Evolutionary conservation across 2,329 filamentous ascomycete genomes (phyloP), one percentile per base, ranked within the genome.

Genomic region (Gaeumannomyces sp.): DNA sequence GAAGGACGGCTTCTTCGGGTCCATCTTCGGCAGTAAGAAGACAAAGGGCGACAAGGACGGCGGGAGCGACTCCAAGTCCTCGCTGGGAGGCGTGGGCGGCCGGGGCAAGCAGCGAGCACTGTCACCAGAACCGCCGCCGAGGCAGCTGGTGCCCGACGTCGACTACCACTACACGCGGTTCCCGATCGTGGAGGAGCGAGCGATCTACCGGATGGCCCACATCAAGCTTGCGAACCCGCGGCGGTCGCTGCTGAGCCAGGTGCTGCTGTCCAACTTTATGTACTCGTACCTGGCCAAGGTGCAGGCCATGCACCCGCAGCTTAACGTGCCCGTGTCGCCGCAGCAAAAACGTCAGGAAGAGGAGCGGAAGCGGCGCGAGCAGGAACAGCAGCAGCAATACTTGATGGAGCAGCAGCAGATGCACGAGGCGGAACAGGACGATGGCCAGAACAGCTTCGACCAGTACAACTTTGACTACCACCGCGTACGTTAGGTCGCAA

Each of bases 231-330:
- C 95, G n/a, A 98, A 99, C 73, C 95, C 95, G 53, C 89, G 94
- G 59, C 89, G 95, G 65, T 91, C 94, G 57, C 79, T 99, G 63
- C 90, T 96, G 73, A 97, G 94, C 66, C 95, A 99, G 76, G 95
- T 99, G 28, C 82, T 99, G 66, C 85, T 99, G 70, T 97, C 93
- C 78, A 99, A 99, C 76, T 99, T 99, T 77, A 99, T 99, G 95
- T 99, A 99, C 79, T 95, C 93, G 65, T 99, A 99, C 75, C 85
- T 99, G 69, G 95, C 95, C 67, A 99, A 98, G 76, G 95, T 99
- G 60, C 95, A 99, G 78, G 93, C 96, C 72, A 97, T 97, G 92
- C 95, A 99, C 76, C 95, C 95, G 59, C 92, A 96, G 73, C 91
- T 97, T 78, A 91, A 96, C 72, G 89, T 96, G 59, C 92, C 92